Base-by-base conservation (phyloP, 345 rosid genomes). In the Barbarea vulgaris region DNA sequence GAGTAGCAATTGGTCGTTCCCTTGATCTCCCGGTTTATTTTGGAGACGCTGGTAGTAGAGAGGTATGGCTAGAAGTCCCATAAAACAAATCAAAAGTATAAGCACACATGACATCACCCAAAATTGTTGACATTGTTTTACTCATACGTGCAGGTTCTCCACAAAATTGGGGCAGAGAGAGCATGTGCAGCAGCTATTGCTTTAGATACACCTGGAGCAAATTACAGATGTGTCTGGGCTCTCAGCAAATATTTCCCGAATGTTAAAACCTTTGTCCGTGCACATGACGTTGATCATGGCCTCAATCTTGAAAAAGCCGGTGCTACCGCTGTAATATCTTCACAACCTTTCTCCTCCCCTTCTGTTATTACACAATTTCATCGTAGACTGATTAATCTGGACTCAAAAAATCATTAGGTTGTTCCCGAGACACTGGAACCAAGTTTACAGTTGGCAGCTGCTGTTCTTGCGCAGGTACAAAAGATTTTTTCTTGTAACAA, bases 221-320 rank as follows among this genome's bases (percentile, higher is more conserved):
- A 95, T 76, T 95, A 91, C 83, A 89, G 99, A 84, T 87, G 97
- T 80, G 99, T 95, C 57, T 95, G 99, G 99, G 99, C 97, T 72
- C 81, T 95, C 70, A 95, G 80, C 93, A 95, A 95, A 90, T 84
- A 91, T 73, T 95, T 86, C 79, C 97, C 99, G 58, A 91, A 91
- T n/a, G 97, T 92, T 72, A 95, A 91, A 71, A 95, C 99, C 60
- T 95, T 89, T 79, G 99, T 95, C 28, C 97, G 97, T 67, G 99
- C 99, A 66, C 99, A 95, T 41, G 99, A 91, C 68, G 93, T 95
- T 77, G 99, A 86, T 76, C 96, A 95, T 65, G 99, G 99, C 64
- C 86, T 95, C 64, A 95, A 95, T 75, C 79, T 95, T 84, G 99
- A 95, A 64, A 95, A 95, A 75, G 99, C 99, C 4, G 97, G 99